Conservation (phyloP, 306 rosid species). For the Rosa persica region DNA sequence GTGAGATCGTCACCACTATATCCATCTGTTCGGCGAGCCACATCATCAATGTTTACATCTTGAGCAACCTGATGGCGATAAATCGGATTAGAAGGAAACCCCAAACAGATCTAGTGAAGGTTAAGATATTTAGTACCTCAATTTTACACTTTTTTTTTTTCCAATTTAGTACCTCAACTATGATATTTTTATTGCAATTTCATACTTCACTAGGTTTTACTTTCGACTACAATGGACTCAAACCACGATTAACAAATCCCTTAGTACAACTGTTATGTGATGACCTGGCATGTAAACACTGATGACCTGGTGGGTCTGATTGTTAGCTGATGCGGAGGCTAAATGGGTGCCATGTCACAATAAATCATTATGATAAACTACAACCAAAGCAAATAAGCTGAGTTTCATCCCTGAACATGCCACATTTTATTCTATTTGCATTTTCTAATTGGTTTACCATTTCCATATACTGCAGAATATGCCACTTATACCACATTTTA, state of each 20-base stretch:
- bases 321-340: not conserved
- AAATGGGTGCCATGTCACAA: not conserved
- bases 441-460: not conserved
- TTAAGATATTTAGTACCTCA: not conserved
- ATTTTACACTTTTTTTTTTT: not conserved
- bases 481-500: not conserved
- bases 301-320: not conserved
- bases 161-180: not conserved
- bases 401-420: not conserved
- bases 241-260: not conserved
- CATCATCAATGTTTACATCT: conserved; percentile 83
- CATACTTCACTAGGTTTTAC: not conserved
- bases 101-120: not conserved
- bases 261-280: not conserved
- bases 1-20: conserved; percentile 99
- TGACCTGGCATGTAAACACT: not conserved
- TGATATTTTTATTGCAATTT: not conserved
- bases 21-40: conserved; percentile 93
- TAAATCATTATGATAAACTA: not conserved
- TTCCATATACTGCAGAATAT: not conserved
- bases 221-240: not conserved
- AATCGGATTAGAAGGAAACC: not conserved
- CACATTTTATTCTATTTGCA: not conserved
- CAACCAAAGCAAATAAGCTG: not conserved
- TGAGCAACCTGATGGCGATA: conserved; percentile 63